Evolutionary conservation across 2,329 filamentous ascomycete genomes (phyloP), one percentile per base, ranked within the genome.

Genomic region (Leptographium flavum): DNA sequence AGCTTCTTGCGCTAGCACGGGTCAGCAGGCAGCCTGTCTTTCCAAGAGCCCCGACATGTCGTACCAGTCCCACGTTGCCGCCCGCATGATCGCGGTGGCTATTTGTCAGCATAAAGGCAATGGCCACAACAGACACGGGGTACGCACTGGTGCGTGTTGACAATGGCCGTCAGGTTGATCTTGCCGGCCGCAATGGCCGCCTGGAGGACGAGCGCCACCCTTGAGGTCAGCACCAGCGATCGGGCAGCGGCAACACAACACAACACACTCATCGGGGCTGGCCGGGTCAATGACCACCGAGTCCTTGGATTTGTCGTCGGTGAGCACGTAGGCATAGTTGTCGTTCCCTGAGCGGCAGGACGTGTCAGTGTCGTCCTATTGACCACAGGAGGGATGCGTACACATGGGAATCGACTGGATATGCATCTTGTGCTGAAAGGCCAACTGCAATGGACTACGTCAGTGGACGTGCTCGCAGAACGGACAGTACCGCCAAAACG

Each of bases 21-120:
- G 28, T 25, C 15, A 32, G 28, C 14, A 2, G 25, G 15, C 25
- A 4, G 17, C 33, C 14, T 5, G 5, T 38, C 13, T 25, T 14
- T 13, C 11, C 4, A 17, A 15, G 4, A 32, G n/a, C n/a, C n/a
- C n/a, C n/a, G n/a, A n/a, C n/a, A n/a, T n/a, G n/a, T n/a, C 36
- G 13, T 65, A 88, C 86, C 51, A 94, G 72, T 55, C 87, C 79
- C 47, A 75, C 73, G 61, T 98, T 98, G 9, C 92, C 92, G 51
- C 92, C 92, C 1, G 92, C 82, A 63, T 98, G 92, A 54, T 98
- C 92, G 70, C 81, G 82, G 60, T 98, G 92, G 60, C 88, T 94
- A 49, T 14, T 2, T 30, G 23, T 30, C 35, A 39, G n/a, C 14
- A 17, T n/a, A n/a, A n/a, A n/a, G n/a, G n/a, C n/a, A n/a, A n/a